phyloP scores from a whole-genome alignment of 805 yeast species.

The Blastobotrys robertii region DNA sequence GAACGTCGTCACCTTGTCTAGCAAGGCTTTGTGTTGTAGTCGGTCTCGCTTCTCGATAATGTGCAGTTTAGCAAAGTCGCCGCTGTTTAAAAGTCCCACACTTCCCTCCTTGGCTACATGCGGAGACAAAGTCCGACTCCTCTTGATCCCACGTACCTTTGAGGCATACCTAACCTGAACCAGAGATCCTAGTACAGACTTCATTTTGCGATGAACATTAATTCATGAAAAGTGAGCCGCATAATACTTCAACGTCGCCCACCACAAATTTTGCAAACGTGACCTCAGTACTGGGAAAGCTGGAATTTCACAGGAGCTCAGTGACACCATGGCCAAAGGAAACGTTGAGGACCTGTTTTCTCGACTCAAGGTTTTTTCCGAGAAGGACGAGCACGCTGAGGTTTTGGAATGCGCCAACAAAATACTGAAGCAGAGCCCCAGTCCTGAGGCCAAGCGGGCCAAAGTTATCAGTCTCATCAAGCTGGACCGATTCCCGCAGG shows the following conservation, averaged over 20 bases:
- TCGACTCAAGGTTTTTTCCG: slow-evolving; percentile 29
- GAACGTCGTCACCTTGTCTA: slow-evolving; percentile 50
- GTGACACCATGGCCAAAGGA: slow-evolving; percentile 1
- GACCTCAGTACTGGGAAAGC: not conserved
- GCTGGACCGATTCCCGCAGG: slow-evolving; percentile 45
- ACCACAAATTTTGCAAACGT: not conserved
- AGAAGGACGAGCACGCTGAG: slow-evolving; percentile 19
- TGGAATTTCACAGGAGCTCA: not conserved
- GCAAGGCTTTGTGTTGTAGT: slow-evolving; percentile 26
- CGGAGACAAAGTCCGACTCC: not conserved
- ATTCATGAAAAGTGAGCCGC: too few relatives aligned
- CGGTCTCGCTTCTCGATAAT: slow-evolving; percentile 22
- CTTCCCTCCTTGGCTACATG: not conserved
- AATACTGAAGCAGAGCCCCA: slow-evolving; percentile 20
- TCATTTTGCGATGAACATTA: too few relatives aligned
- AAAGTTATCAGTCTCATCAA: slow-evolving; percentile 52
- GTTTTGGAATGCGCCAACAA: slow-evolving; percentile 13
- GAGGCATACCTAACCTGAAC: not conserved
- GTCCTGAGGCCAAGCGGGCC: slow-evolving; percentile 26
- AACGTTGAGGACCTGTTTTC: slow-evolving; percentile 25
- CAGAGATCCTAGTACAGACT: too few relatives aligned
- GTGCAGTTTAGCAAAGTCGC: slow-evolving; percentile 20
- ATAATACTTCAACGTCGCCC: not conserved
- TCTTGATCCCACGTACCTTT: not conserved
- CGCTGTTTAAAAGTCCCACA: slow-evolving; percentile 2